phyloP scores from a whole-genome alignment of 208 protist species.

The Leptomonas pyrrhocoris region DNA sequence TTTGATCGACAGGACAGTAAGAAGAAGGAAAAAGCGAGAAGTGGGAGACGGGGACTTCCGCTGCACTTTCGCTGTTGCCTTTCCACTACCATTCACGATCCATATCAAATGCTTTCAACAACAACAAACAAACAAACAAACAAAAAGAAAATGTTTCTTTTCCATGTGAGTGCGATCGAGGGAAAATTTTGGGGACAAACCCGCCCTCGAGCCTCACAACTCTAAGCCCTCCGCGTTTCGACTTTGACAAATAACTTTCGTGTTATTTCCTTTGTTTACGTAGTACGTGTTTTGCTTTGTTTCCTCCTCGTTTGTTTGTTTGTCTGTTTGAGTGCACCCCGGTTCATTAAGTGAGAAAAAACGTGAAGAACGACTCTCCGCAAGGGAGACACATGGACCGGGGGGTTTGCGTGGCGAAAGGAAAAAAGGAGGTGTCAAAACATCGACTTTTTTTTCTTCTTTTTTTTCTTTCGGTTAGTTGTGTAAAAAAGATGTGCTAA shows the following conservation, averaged over 20 bases:
- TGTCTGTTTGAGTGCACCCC: not conserved
- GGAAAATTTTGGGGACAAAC: slow-evolving; percentile 30
- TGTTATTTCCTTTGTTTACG: not conserved
- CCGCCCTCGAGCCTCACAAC: slow-evolving; percentile 12
- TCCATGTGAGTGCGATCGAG: slow-evolving; percentile 4
- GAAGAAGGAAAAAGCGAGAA: too few relatives aligned
- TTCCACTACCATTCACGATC: too few relatives aligned
- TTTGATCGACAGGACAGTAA: slow-evolving; percentile 11
- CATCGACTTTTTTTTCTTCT: too few relatives aligned
- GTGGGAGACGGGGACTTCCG: too few relatives aligned
- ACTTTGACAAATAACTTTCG: not conserved
- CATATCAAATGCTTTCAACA: too few relatives aligned
- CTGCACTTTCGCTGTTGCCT: not conserved
- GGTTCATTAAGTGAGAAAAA: not conserved
- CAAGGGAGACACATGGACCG: too few relatives aligned
- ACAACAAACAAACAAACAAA: too few relatives aligned
- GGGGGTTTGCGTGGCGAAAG: too few relatives aligned
- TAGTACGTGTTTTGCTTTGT: not conserved
- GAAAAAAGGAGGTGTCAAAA: too few relatives aligned
- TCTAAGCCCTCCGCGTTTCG: slow-evolving; percentile 6
- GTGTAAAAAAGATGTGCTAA: too few relatives aligned
- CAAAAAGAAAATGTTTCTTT: slow-evolving; percentile 23
- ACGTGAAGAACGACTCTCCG: too few relatives aligned
- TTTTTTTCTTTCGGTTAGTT: too few relatives aligned
- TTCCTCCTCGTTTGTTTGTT: not conserved